Evolutionary conservation across 257 asterid species (phyloP), one percentile per base, ranked within the genome.

Genomic region (Leonotis leonurus): DNA sequence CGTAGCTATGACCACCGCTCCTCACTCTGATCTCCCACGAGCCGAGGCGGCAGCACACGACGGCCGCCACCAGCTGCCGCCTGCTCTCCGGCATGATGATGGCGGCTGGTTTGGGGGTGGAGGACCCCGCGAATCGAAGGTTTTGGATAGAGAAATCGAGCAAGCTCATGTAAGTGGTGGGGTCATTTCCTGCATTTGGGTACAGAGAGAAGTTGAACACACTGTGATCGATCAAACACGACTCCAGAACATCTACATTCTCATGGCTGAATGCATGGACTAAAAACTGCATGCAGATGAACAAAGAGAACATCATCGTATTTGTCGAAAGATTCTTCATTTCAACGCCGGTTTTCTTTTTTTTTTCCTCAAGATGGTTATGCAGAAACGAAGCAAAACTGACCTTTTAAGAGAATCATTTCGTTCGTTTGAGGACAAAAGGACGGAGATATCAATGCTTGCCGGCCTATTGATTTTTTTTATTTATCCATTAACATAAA

Each of bases 1-100:
- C 94, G 3, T 88, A 88, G 69, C 94, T 85, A 21, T 85, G 96
- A 2, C 96, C 96, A 1, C 96, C 94, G n/a, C 83, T 68, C 80
- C 94, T 67, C 52, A 88, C 80, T 62, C 88, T 73, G 1, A 88
- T 81, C 55, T 81, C 94, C 69, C 60, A 74, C 0, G 65, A 41
- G 1, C 71, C 73, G 43, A 43, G 62, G 60, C 79, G 50, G 65
- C 83, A 79, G 30, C 96, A 88, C 8, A 46, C 1, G n/a, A 88
- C 77, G 22, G 70, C 70, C 69, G 37, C 52, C 2, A 73, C 62
- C 2, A 88, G 72, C 84, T 85, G 70, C 25, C 75, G 81, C 67
- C 66, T 76, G 60, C 73, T 85, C 69, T 68, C 74, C 0, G 94
- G 94, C 75, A 83, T 48, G 48, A 85, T 56, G 57, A 88, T 85